Evolutionary conservation across 2,329 filamentous ascomycete species (phyloP).

Genomic region (Aspergillus aculeatus): DNA sequence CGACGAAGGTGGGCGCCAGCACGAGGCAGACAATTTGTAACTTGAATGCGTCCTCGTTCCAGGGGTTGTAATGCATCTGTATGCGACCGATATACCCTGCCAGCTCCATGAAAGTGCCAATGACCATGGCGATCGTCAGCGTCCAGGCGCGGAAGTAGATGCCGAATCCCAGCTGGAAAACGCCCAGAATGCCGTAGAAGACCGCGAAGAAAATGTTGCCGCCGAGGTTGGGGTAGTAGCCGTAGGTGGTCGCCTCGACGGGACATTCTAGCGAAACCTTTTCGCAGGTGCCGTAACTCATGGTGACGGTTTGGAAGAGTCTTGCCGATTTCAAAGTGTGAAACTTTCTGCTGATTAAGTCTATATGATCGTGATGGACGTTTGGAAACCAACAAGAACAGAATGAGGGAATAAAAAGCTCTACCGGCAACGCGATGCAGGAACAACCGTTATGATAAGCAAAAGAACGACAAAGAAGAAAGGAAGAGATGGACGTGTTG

Average conservation of each 20-base stretch:
- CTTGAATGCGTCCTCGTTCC: slow-evolving; percentile 50
- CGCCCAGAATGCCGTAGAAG: slow-evolving; percentile 51
- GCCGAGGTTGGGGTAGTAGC: slow-evolving; percentile 53
- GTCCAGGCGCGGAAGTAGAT: slow-evolving; percentile 56
- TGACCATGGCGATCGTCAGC: slow-evolving; percentile 50
- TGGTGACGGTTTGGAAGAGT: slow-evolving; percentile 6
- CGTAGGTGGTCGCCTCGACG: slow-evolving; percentile 50
- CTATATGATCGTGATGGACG: too few species aligned
- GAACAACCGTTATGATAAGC: background rate
- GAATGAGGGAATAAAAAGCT: background rate
- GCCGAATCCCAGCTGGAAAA: slow-evolving; percentile 52
- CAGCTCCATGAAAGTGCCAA: slow-evolving; percentile 52
- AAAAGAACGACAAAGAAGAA: slow-evolving; percentile 3
- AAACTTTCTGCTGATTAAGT: too few species aligned
- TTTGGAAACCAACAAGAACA: too few species aligned
- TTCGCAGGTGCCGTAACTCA: slow-evolving; percentile 30
- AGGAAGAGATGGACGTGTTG: background rate
- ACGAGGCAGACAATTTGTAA: slow-evolving; percentile 57
- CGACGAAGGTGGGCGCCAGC: slow-evolving; percentile 57
- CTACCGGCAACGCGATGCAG: background rate
- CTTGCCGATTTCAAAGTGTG: too few species aligned
- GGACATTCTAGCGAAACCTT: slow-evolving; percentile 43
- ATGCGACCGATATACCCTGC: slow-evolving; percentile 58
- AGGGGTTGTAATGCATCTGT: slow-evolving; percentile 55
- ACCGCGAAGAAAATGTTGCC: slow-evolving; percentile 55